These are phyloP conservation scores for Candida pini DNA, from an alignment of 805 yeast genomes.

Conservation along the genomic window DNA sequence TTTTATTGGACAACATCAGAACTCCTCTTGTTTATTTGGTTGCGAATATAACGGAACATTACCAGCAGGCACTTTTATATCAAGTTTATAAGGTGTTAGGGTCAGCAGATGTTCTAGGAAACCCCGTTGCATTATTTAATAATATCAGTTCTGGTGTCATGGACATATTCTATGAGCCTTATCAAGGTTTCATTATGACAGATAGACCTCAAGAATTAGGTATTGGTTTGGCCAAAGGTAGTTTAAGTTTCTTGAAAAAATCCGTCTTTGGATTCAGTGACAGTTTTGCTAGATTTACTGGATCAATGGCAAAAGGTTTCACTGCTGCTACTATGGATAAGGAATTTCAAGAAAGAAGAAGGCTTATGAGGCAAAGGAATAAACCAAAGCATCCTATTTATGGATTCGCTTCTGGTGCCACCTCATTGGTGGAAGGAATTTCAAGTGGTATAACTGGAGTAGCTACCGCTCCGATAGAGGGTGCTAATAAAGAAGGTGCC, in stretches of 20 bases:
- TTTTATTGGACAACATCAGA: conserved; percentile 81
- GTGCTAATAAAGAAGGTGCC: conserved; percentile 85
- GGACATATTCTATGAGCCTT: conserved; percentile 96
- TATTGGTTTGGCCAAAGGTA: conserved; percentile 93
- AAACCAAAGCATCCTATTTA: conserved; percentile 79
- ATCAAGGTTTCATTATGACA: conserved; percentile 88
- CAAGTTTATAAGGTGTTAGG: conserved; percentile 92
- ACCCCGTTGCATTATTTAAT: conserved; percentile 95
- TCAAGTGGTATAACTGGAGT: conserved; percentile 86
- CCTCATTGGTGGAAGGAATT: conserved; percentile 79
- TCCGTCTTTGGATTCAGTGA: conserved; percentile 94
- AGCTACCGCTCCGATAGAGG: conserved; percentile 86
- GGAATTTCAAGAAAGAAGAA: conserved; percentile 79
- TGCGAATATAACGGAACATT: conserved; percentile 74
- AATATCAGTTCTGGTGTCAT: conserved; percentile 90
- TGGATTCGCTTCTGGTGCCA: conserved; percentile 82
- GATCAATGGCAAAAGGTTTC: conserved; percentile 90
- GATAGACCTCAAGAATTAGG: conserved; percentile 97
- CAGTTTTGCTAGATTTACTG: conserved; percentile 87
- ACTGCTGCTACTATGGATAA: conserved; percentile 86
- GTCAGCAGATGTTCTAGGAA: conserved; percentile 93
- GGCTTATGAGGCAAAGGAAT: conserved; percentile 69
- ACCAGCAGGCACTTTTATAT: conserved; percentile 85
- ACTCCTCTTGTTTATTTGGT: conserved; percentile 73
- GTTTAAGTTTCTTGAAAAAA: conserved; percentile 87